Evolutionary conservation across 768 basidiomycete species (phyloP), one percentile per base, ranked within the genome.

Genomic region (Podaxis pistillaris): DNA sequence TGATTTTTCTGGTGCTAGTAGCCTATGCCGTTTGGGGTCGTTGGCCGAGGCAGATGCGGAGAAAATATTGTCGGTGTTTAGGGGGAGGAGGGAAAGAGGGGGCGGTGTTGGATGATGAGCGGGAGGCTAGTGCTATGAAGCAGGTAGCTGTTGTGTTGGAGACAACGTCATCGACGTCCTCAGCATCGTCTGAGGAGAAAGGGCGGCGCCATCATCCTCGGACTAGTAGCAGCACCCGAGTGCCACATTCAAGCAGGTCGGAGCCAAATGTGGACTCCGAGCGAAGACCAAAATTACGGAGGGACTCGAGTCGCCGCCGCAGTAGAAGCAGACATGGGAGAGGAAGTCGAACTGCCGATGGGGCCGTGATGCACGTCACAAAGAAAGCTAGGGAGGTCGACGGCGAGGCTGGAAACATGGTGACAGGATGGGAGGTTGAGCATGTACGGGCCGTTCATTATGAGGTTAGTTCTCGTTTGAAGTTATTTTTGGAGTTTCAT

Each of bases 21-120:
- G 47, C 76, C n/a, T 84, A 78, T 76, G n/a, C 77, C 26, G 61
- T 64, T 60, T 71, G 73, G 49, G 73, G 70, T 6, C 73, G 71
- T 58, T 73, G 76, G 73, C 76, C 77, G 50, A 70, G 73, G 62
- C 68, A 71, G 49, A 70, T 68, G 63, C 49, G 70, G 17, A 62
- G 63, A 56, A 64, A 36, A 36, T 60, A 63, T 60, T 65, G 64
- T 19, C 68, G 65, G 28, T 47, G 67, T 38, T 56, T 60, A 22
- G 65, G 44, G 41, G 68, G 47, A 47, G 63, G 50, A 17, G 28
- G 54, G 17, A 33, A 36, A 7, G 53, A 41, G 8, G 46, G 41
- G 61, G 50, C 15, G 36, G 52, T 47, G 30, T 33, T 33, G 33
- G 33, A 33, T 33, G 47, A 17, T 4, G 60, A 56, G 30, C 28